phyloP scores from a whole-genome alignment of 176 grass and related monocot species.

The Phoenix dactylifera region DNA sequence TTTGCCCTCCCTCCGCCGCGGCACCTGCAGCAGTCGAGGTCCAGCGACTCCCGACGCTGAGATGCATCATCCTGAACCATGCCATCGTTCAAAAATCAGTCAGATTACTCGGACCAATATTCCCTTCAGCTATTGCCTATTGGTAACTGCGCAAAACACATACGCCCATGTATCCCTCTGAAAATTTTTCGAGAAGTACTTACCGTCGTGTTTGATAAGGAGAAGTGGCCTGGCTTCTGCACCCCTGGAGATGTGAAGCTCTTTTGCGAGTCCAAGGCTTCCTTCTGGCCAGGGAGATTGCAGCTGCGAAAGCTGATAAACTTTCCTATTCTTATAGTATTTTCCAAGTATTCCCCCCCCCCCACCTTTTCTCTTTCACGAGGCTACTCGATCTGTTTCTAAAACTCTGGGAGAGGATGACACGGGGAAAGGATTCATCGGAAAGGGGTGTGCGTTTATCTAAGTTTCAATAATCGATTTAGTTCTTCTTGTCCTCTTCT shows the following conservation, averaged over 20 bases:
- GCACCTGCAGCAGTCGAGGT: constrained; percentile 3
- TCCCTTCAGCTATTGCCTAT: not conserved
- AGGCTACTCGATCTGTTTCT: too few relatives aligned
- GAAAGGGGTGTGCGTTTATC: too few relatives aligned
- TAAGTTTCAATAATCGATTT: too few relatives aligned
- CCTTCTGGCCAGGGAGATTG: too few relatives aligned
- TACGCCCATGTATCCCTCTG: not conserved
- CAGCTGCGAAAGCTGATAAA: too few relatives aligned
- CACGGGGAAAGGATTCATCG: too few relatives aligned
- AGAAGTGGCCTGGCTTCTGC: not conserved
- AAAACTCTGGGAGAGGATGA: too few relatives aligned
- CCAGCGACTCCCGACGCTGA: not conserved
- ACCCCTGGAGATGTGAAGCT: not conserved
- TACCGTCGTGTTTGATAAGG: not conserved
- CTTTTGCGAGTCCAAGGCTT: too few relatives aligned
- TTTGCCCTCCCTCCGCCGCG: not conserved
- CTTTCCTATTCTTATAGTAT: too few relatives aligned
- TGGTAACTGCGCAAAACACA: not conserved
- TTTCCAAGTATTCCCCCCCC: too few relatives aligned
- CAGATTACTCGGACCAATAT: not conserved
- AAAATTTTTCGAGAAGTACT: not conserved
- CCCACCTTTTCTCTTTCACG: too few relatives aligned
- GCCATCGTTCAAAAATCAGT: not conserved
- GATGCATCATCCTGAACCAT: not conserved
- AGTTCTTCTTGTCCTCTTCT: too few relatives aligned